A percentile compares a stretch with the other conserved stretches of the same genome.
Evolutionary conservation across 2,329 filamentous ascomycete species (phyloP).

Genomic region (Colletotrichum sidae): DNA sequence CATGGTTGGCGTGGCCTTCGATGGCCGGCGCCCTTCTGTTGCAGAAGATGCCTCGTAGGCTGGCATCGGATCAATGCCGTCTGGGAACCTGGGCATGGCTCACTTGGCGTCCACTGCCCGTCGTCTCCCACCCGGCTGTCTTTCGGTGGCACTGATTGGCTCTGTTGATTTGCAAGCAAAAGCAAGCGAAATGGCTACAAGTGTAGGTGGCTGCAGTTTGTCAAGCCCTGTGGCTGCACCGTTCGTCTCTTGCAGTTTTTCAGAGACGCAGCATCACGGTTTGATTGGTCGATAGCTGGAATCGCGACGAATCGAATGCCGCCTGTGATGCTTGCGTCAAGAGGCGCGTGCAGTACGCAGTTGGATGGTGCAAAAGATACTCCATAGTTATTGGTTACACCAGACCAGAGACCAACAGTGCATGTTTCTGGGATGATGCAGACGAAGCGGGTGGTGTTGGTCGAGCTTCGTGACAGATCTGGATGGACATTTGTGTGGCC

Average conservation of each 20-base stretch:
- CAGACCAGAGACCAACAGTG: constrained; percentile 4
- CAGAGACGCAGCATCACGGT: background rate
- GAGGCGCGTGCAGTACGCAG: constrained; percentile 19
- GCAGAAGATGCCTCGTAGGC: constrained; percentile 42
- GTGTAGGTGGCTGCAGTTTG: constrained; percentile 20
- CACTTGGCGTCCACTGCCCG: constrained; percentile 17
- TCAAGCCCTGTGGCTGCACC: constrained; percentile 31
- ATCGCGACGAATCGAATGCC: background rate
- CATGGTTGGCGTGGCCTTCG: constrained; percentile 37
- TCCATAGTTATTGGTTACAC: constrained; percentile 7
- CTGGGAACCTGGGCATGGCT: constrained; percentile 19
- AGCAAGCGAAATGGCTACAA: constrained; percentile 17
- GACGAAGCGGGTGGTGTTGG: background rate
- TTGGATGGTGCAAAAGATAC: background rate
- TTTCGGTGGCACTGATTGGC: constrained; percentile 24
- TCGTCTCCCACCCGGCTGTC: constrained; percentile 25
- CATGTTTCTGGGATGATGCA: constrained; percentile 5
- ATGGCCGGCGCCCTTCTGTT: constrained; percentile 39
- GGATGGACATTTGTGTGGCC: background rate
- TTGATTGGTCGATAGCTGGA: constrained; percentile 14
- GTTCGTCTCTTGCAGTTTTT: constrained; percentile 21
- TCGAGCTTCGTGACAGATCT: constrained; percentile 6
- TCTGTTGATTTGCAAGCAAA: constrained; percentile 18
- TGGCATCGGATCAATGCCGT: constrained; percentile 37
- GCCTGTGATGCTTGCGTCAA: constrained; percentile 29